Evolutionary conservation across 805 yeast species (phyloP), one percentile per base, ranked within the genome.

Genomic region (Barnettozyma sp.): DNA sequence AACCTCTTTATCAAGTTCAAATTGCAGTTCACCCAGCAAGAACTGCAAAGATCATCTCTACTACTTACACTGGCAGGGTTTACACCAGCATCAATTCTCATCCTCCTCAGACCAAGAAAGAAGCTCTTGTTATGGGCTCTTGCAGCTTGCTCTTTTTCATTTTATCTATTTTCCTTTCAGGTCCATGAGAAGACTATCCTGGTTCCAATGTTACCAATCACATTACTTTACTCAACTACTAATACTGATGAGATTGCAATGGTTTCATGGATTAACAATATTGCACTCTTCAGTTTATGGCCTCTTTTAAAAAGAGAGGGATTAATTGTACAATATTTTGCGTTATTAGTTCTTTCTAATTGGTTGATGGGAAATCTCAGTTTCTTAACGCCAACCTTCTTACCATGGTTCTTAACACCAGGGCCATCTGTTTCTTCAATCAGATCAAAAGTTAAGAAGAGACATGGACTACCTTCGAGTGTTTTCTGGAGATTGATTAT

Each of bases 101-200:
- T 71, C 5, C 65, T 78, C 26, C 41, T 71, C n/a, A 60, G 63
- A 25, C 82, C 83, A 10, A 60, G 59, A 32, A 73, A 73, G 41
- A 57, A 61, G 20, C 50, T 78, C 7, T 48, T 78, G 11, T 65
- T 81, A 0, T 85, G 87, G 76, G 85, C 88, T 1, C 70, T 92
- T 34, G 75, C 87, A 1, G 78, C 85, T 0, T 77, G 90, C 39
- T 77, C 98, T 0, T 71, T 92, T 78, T 80, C 94, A 0, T 92
- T 92, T 54, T 92, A 70, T 56, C 65, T 92, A 35, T 92, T 92
- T 56, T 81, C 95, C 22, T 92, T 86, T 65, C 97, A 90, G 56
- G 97, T 92, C 5, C 98, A 92, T 56, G 97, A 92, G 60, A 92
- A 92, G 60, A 74, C 92, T 0, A 88, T 92, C 12, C 62, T 92